These are phyloP conservation scores for Pichia scutulata DNA, from an alignment of 805 yeast species.

Conservation along the genomic window DNA sequence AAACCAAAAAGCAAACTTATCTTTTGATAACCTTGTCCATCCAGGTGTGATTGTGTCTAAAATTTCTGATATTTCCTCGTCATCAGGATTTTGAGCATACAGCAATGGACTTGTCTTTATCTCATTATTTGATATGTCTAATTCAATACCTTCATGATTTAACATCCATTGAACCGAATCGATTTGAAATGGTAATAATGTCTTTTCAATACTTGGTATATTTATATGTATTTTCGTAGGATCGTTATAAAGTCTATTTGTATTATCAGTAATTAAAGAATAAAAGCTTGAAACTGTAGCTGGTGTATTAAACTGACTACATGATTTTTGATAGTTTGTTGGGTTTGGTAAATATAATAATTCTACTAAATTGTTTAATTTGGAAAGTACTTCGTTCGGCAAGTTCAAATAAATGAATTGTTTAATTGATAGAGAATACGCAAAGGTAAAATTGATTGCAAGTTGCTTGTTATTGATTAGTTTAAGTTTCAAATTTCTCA, in stretches of 20 bases:
- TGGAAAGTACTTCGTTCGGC: constrained; percentile 15
- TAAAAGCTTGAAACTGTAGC: constrained; percentile 36
- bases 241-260: constrained; percentile 22
- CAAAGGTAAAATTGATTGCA: constrained; percentile 1
- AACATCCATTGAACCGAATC: constrained; percentile 53
- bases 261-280: constrained; percentile 39
- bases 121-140: not conserved
- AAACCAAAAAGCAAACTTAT: constrained; percentile 30
- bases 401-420: constrained; percentile 15
- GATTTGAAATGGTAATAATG: constrained; percentile 38
- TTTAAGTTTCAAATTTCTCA: not conserved
- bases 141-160: constrained; percentile 36
- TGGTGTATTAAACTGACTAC: constrained; percentile 1
- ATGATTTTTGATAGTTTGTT: constrained; percentile 20
- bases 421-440: constrained; percentile 10
- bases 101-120: constrained; percentile 15
- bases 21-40: constrained; percentile 32
- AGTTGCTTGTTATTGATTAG: not conserved
- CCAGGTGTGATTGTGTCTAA: constrained; percentile 45
- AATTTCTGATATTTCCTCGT: constrained; percentile 22
- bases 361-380: constrained; percentile 13
- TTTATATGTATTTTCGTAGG: not conserved
- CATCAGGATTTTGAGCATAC: constrained; percentile 10
- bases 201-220: constrained; percentile 18
- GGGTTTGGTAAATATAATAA: constrained; percentile 11